Percentiles rank a stretch among this genome's conserved stretches.
Conservation (phyloP, 495 filamentous ascomycete species). For the Tuber magnatum region DNA sequence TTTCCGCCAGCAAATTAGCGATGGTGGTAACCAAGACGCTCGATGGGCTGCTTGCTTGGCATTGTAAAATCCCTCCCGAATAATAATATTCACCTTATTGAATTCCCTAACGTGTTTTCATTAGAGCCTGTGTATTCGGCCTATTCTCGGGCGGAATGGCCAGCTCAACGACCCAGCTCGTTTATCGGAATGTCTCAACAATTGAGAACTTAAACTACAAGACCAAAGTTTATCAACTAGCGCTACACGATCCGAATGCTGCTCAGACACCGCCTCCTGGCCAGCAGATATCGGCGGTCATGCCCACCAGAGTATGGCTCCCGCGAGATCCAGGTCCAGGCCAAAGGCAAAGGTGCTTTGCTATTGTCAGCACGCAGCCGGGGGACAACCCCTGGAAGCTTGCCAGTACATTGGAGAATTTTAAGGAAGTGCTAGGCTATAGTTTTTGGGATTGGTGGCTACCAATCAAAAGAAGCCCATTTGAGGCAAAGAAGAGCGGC, state of each 20-base stretch:
- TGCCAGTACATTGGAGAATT: constrained; percentile 56
- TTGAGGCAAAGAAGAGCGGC: constrained; percentile 48
- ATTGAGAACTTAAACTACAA: constrained; percentile 65
- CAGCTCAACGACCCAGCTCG: constrained; percentile 59
- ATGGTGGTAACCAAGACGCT: constrained; percentile 22
- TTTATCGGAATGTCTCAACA: constrained; percentile 65
- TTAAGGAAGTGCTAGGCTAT: constrained; percentile 66
- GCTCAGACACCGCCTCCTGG: constrained; percentile 41
- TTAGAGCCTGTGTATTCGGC: constrained; percentile 57
- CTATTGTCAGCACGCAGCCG: constrained; percentile 61
- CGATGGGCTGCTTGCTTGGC: constrained; percentile 30
- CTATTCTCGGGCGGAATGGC: constrained; percentile 71
- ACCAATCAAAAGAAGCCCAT: constrained; percentile 54
- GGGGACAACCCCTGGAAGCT: constrained; percentile 78
- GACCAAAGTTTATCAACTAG: constrained; percentile 61
- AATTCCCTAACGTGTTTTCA: constrained; percentile 21
- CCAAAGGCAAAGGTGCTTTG: constrained; percentile 48
- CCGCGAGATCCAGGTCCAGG: constrained; percentile 17
- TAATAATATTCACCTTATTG: not conserved
- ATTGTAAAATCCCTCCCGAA: constrained; percentile 1
- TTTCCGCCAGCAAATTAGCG: constrained; percentile 23
- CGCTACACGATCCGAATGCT: constrained; percentile 60
- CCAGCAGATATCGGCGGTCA: constrained; percentile 43
- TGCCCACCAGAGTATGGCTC: constrained; percentile 41
- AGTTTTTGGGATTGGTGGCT: constrained; percentile 66